phyloP scores from a whole-genome alignment of 805 yeast species.

The Yamadazyma ubonensis region DNA sequence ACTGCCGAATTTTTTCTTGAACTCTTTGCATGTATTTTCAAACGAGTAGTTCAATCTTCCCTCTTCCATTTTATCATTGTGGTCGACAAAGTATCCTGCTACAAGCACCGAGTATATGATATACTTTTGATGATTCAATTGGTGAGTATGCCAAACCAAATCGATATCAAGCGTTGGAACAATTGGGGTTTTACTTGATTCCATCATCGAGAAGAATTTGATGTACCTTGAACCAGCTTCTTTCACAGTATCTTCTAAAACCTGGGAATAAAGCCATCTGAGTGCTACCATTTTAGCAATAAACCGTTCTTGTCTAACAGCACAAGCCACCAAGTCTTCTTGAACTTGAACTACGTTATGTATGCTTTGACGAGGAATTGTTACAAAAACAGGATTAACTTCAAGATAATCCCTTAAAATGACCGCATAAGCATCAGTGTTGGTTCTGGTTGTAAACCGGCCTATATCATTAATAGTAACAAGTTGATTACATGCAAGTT shows the following conservation, averaged over 20 bases:
- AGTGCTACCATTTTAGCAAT: conserved; percentile 21
- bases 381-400: conserved; percentile 9
- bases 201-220: conserved; percentile 16
- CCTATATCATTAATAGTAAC: neutral
- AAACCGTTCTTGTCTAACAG: conserved; percentile 23
- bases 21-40: conserved; percentile 18
- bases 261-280: conserved; percentile 20
- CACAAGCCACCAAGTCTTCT: conserved; percentile 29
- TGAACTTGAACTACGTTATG: neutral
- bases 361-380: neutral
- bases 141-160: conserved; percentile 29
- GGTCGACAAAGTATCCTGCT: conserved; percentile 12
- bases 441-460: neutral
- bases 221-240: conserved; percentile 19
- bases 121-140: conserved; percentile 18
- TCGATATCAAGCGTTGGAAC: conserved; percentile 30
- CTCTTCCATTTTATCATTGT: conserved; percentile 26
- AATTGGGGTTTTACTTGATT: conserved; percentile 5
- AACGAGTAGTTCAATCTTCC: conserved; percentile 19
- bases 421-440: neutral
- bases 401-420: conserved; percentile 9
- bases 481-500: neutral
- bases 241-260: conserved; percentile 12
- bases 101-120: conserved; percentile 10
- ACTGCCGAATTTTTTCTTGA: conserved; percentile 13